Base-by-base conservation (phyloP, 768 basidiomycete genomes). In the Boletellus ananiceps region DNA sequence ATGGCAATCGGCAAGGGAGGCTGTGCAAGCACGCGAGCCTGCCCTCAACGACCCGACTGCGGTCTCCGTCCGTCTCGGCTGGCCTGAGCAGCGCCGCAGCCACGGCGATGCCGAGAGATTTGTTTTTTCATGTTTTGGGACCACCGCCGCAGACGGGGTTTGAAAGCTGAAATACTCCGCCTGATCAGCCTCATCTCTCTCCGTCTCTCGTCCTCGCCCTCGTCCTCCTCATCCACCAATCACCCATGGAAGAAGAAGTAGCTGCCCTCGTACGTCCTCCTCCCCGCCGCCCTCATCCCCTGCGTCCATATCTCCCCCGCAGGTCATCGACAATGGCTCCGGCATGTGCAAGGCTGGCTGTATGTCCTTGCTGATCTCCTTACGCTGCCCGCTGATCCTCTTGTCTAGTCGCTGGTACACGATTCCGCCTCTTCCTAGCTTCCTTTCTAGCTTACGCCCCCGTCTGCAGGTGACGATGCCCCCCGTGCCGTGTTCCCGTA, bases 271-370 rank as follows among this genome's bases (percentile, higher is more conserved):
- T 77, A 60, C 54, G 72, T 44, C 33, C 36, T 27, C 23, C 34
- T 39, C 54, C 33, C 39, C 51, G 38, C 25, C 7, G 8, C 18
- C 19, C 40, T 52, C 35, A 57, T 35, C 25, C 25, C 19, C 41
- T 13, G 2, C n/a, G 8, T 3, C 8, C 29, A 29, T 29, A 3
- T 29, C 8, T 9, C 29, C 29, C 29, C 29, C 3, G 1, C 43
- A 88, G 87, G 88, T 90, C 71, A 86, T 89, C 68, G 87, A 92
- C 73, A 90, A 90, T 71, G 92, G 91, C 67, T 97, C 94, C 67
- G 95, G 94, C 74, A 98, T 97, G 94, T 97, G 94, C 87, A 98
- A 98, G 78, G 95, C 95, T 82, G 95, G 96, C 74, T 93, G 89
- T 91, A 70, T 62, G 87, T 85, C 34, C 56, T 58, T 60, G 48